These are phyloP conservation scores for Linnemannia schmuckeri DNA, from an alignment of 192 early-diverging fungal species.

Conservation along the genomic window DNA sequence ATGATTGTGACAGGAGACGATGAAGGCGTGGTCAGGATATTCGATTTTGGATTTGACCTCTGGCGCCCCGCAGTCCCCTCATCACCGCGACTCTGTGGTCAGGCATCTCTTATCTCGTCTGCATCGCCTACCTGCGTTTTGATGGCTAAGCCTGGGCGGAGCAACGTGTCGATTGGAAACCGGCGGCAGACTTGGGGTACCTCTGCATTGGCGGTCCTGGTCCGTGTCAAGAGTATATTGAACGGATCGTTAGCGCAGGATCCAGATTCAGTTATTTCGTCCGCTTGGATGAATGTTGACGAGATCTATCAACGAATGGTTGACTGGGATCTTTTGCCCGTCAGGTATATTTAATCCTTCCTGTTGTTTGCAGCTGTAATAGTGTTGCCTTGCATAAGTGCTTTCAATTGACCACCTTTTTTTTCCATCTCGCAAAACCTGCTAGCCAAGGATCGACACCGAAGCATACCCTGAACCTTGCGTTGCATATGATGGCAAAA, in stretches of 20 bases:
- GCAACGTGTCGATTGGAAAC: conserved; percentile 42
- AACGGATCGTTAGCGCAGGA: background rate
- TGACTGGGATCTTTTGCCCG: conserved; percentile 47
- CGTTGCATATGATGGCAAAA: conserved; percentile 52
- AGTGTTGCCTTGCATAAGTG: background rate
- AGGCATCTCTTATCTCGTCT: conserved; percentile 35
- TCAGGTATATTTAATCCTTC: conserved; percentile 24
- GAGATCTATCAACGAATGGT: conserved; percentile 51
- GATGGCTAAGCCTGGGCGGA: conserved; percentile 36
- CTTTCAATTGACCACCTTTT: background rate
- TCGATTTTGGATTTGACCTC: conserved; percentile 42
- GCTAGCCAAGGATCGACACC: conserved; percentile 49
- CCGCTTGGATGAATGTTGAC: conserved; percentile 50
- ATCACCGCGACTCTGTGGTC: conserved; percentile 49
- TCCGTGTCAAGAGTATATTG: conserved; percentile 8
- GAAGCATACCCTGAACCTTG: conserved; percentile 52
- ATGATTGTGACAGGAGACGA: conserved; percentile 44
- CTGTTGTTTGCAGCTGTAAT: background rate
- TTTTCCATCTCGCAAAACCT: background rate
- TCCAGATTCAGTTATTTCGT: background rate
- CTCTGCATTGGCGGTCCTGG: conserved; percentile 39
- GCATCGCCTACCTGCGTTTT: conserved; percentile 44
- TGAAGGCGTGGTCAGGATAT: conserved; percentile 41
- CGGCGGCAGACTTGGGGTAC: conserved; percentile 50
- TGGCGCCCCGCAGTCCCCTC: conserved; percentile 39